These are phyloP conservation scores for Acidiella bohemica DNA, from an alignment of 495 filamentous ascomycete genomes.

Conservation along the genomic window DNA sequence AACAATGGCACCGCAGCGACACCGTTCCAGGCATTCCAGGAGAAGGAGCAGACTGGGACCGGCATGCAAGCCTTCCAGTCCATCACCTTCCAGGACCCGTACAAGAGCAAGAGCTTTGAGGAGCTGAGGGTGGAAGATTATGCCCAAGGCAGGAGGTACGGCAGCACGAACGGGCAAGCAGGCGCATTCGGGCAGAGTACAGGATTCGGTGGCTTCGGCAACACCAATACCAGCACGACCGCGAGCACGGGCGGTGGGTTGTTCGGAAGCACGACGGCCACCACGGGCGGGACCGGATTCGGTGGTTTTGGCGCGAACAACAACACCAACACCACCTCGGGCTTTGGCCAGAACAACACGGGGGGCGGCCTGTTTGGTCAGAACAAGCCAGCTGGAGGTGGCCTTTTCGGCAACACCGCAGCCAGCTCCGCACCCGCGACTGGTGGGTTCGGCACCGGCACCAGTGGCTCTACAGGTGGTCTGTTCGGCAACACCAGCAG, in stretches of 20 bases:
- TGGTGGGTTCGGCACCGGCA: constrained; percentile 9
- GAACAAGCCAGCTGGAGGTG: constrained; percentile 25
- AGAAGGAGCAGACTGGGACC: constrained; percentile 58
- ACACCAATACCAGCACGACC: constrained; percentile 29
- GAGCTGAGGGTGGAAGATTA: constrained; percentile 86
- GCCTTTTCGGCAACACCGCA: constrained; percentile 18
- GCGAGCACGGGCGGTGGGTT: constrained; percentile 21
- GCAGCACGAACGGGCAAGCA: constrained; percentile 64
- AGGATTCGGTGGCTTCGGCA: constrained; percentile 45
- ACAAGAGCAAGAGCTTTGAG: constrained; percentile 79
- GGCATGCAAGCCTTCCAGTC: constrained; percentile 67
- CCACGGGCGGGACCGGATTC: constrained; percentile 17
- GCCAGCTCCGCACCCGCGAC: constrained; percentile 2
- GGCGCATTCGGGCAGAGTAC: constrained; percentile 66
- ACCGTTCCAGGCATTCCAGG: constrained; percentile 59
- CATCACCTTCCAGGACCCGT: constrained; percentile 72
- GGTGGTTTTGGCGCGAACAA: constrained; percentile 33
- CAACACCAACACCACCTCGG: constrained; percentile 26
- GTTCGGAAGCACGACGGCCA: constrained; percentile 35
- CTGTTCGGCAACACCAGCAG: constrained; percentile 22
- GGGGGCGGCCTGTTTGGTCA: constrained; percentile 37
- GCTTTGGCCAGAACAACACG: constrained; percentile 30
- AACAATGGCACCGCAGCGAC: constrained; percentile 58
- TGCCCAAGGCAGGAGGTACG: constrained; percentile 66
- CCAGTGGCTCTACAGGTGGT: constrained; percentile 22